These are phyloP conservation scores for Globisporangium solare DNA, from an alignment of 352 stramenopile genomes.

Conservation along the genomic window DNA sequence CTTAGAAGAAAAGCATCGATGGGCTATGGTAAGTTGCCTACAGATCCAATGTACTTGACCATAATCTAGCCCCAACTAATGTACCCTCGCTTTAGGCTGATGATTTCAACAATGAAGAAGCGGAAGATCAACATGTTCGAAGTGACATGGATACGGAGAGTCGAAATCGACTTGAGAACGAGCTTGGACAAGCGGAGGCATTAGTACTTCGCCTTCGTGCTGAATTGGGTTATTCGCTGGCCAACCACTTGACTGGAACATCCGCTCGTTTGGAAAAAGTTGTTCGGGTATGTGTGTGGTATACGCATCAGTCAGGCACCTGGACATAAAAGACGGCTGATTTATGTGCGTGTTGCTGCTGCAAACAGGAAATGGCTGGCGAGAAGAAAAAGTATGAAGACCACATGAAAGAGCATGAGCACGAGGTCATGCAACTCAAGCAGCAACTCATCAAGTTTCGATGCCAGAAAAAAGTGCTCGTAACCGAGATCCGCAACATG, in stretches of 20 bases:
- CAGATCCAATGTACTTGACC: no score
- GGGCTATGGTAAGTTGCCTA: slow-evolving; percentile 50
- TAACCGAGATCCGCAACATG: slow-evolving; percentile 77
- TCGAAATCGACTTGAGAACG: slow-evolving; percentile 52
- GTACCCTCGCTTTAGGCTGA: slow-evolving; percentile 35
- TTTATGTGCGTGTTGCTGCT: slow-evolving; percentile 2
- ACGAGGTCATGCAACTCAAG: slow-evolving; percentile 52
- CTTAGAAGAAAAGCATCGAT: slow-evolving; percentile 81
- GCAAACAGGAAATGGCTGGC: slow-evolving; percentile 47
- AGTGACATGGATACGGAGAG: slow-evolving; percentile 48
- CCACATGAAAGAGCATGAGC: slow-evolving; percentile 41
- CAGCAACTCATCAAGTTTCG: slow-evolving; percentile 75
- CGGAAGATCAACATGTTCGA: slow-evolving; percentile 14
- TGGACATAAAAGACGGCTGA: neutral
- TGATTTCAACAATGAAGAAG: slow-evolving; percentile 46
- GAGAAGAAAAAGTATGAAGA: slow-evolving; percentile 74
- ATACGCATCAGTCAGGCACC: no score
- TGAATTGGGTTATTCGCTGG: slow-evolving; percentile 70
- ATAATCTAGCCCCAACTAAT: no score
- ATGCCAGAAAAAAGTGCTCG: slow-evolving; percentile 69
- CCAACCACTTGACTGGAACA: slow-evolving; percentile 68
- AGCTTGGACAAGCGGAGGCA: slow-evolving; percentile 70
- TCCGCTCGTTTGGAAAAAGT: slow-evolving; percentile 74
- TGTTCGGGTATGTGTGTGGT: slow-evolving; percentile 28
- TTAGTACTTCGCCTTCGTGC: slow-evolving; percentile 63